Conservation (phyloP, 176 grass and related monocot genomes). For the Saccharum officinarum region DNA sequence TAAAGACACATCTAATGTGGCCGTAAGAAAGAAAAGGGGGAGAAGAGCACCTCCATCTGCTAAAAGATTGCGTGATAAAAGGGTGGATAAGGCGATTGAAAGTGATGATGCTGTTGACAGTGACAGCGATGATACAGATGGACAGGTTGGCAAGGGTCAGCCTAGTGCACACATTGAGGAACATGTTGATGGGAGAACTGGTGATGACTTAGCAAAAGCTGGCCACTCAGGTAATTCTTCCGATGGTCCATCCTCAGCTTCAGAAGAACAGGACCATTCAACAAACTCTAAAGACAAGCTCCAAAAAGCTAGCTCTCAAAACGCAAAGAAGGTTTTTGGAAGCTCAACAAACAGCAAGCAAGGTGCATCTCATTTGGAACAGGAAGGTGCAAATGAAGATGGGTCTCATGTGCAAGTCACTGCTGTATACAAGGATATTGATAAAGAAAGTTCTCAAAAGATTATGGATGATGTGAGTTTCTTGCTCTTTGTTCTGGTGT, state of each 20-base stretch:
- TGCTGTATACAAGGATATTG: conserved; percentile 33
- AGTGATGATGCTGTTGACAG: conserved; percentile 34
- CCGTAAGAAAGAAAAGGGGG: conserved; percentile 49
- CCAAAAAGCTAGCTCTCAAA: conserved; percentile 14
- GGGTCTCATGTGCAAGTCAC: conserved; percentile 20
- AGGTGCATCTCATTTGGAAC: conserved; percentile 10
- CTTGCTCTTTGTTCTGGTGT: not conserved
- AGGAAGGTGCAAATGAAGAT: conserved; percentile 31
- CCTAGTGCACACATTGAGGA: conserved; percentile 24
- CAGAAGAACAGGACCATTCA: conserved; percentile 34
- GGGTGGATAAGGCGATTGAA: conserved; percentile 37
- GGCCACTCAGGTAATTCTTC: conserved; percentile 13
- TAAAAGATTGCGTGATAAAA: conserved; percentile 31
- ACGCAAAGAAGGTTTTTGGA: not conserved
- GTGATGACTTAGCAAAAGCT: conserved; percentile 21
- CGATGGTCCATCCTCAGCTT: not conserved
- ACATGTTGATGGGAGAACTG: not conserved
- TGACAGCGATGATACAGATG: conserved; percentile 34
- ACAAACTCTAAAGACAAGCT: conserved; percentile 17
- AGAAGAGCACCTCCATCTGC: conserved; percentile 32
- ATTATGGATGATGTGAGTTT: conserved; percentile 66
- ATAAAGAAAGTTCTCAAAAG: conserved; percentile 37
- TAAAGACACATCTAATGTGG: conserved; percentile 29
- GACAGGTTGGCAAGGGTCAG: conserved; percentile 11
- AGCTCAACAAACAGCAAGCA: conserved; percentile 10